These are phyloP conservation scores for Gaultheria prostrata DNA, from an alignment of 148 eudicot genomes.

Conservation along the genomic window DNA sequence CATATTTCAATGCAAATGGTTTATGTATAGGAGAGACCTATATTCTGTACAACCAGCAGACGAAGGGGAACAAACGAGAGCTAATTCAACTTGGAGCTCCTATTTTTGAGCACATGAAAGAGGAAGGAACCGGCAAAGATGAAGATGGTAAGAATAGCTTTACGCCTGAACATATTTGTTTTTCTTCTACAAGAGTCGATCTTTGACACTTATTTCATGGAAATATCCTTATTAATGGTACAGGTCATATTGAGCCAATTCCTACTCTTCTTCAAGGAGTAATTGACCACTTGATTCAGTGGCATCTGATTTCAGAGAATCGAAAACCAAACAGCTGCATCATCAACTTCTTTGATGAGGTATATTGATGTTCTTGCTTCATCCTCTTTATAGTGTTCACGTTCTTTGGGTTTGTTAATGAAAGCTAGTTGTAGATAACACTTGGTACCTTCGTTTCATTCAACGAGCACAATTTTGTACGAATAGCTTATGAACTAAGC, in stretches of 20 bases:
- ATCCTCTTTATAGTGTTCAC: not conserved
- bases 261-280: conserved; percentile 75
- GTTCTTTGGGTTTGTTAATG: not conserved
- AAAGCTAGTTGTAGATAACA: not conserved
- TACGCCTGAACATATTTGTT: not conserved
- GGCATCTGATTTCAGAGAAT: conserved; percentile 75
- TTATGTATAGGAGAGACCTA: conserved; percentile 71
- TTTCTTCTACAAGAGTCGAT: not conserved
- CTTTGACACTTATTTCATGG: not conserved
- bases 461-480: not conserved
- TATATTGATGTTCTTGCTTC: conserved; percentile 22
- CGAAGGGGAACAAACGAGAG: conserved; percentile 84
- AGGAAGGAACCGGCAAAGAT: conserved; percentile 40
- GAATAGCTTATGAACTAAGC: not conserved
- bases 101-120: conserved; percentile 65
- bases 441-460: not conserved
- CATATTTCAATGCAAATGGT: conserved; percentile 14
- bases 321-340: conserved; percentile 87
- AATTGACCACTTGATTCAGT: conserved; percentile 74
- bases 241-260: conserved; percentile 81
- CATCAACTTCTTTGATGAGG: conserved; percentile 93
- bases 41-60: conserved; percentile 75
- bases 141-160: conserved; percentile 50
- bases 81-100: conserved; percentile 91
- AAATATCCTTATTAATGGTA: conserved; percentile 18